Percentiles rank a stretch among this genome's conserved stretches.
Evolutionary conservation across 2,329 filamentous ascomycete species (phyloP).

Genomic region (Diaporthe sp.): DNA sequence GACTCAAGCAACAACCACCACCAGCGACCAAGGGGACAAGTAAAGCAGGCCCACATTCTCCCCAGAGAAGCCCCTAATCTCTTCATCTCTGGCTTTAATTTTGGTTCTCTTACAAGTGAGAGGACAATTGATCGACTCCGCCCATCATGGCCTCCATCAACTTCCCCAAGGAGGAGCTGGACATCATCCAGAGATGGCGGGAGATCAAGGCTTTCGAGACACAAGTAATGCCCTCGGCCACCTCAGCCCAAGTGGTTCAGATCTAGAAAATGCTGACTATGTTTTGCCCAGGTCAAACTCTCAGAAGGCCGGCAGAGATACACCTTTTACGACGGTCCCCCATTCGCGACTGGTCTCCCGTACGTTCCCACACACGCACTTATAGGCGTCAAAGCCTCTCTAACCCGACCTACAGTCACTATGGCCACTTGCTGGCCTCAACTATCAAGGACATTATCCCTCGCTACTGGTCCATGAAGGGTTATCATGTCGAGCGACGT

Average conservation of each 20-base stretch:
- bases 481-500: constrained; percentile 89
- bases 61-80: not conserved
- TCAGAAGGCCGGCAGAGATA: constrained; percentile 87
- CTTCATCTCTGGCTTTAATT: not conserved
- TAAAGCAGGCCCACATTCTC: constrained; percentile 7
- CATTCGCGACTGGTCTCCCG: constrained; percentile 80
- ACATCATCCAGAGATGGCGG: constrained; percentile 86
- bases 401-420: constrained; percentile 58
- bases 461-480: constrained; percentile 97
- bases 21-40: constrained; percentile 1
- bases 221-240: constrained; percentile 68
- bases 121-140: constrained; percentile 37
- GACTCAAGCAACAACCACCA: constrained; percentile 38
- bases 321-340: constrained; percentile 94
- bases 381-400: not conserved
- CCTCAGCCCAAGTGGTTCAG: not conserved
- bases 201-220: constrained; percentile 92
- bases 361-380: constrained; percentile 23
- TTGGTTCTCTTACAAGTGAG: not conserved
- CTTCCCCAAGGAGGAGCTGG: constrained; percentile 93
- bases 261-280: constrained; percentile 14
- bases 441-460: constrained; percentile 99
- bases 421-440: constrained; percentile 84
- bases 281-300: constrained; percentile 73
- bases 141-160: constrained; percentile 80